Evolutionary conservation across 257 asterid species (phyloP).

Genomic region (Fraxinus pennsylvanica): DNA sequence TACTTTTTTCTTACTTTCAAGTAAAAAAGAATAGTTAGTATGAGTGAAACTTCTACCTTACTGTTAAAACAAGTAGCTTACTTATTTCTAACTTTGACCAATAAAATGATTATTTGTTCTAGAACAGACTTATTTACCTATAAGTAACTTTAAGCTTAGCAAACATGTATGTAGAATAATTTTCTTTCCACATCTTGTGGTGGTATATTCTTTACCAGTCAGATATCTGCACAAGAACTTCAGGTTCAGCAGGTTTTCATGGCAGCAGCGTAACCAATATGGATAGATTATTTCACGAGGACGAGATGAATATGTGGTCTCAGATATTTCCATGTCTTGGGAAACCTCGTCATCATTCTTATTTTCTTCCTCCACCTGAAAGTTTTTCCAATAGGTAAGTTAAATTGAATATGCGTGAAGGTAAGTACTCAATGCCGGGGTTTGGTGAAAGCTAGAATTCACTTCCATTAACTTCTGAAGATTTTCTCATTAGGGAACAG

Average conservation of each 20-base stretch:
- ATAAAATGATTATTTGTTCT: not conserved
- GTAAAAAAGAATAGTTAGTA: not conserved
- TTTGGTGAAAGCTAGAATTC: slow-evolving; percentile 32
- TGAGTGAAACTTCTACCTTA: not conserved
- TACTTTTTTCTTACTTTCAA: not conserved
- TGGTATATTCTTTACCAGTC: slow-evolving; percentile 52
- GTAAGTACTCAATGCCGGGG: slow-evolving; percentile 37
- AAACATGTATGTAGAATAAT: not conserved
- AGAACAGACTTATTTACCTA: not conserved
- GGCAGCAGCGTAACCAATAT: slow-evolving; percentile 33
- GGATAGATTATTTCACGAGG: slow-evolving; percentile 35
- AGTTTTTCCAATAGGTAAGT: slow-evolving; percentile 40
- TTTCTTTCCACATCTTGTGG: slow-evolving; percentile 29
- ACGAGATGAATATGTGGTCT: slow-evolving; percentile 46
- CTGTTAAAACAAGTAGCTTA: not conserved
- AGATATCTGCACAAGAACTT: slow-evolving; percentile 47
- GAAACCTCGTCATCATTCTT: slow-evolving; percentile 36
- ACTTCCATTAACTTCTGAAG: slow-evolving; percentile 44
- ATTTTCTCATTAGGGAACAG: slow-evolving; percentile 35
- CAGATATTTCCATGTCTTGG: slow-evolving; percentile 39
- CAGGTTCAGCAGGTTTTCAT: slow-evolving; percentile 46
- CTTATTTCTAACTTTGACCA: not conserved
- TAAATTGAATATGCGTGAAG: slow-evolving; percentile 44
- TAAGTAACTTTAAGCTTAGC: not conserved
- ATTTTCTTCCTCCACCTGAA: slow-evolving; percentile 31